Evolutionary conservation across 495 filamentous ascomycete genomes (phyloP).

Genomic region (Aspergillus cavernicola): DNA sequence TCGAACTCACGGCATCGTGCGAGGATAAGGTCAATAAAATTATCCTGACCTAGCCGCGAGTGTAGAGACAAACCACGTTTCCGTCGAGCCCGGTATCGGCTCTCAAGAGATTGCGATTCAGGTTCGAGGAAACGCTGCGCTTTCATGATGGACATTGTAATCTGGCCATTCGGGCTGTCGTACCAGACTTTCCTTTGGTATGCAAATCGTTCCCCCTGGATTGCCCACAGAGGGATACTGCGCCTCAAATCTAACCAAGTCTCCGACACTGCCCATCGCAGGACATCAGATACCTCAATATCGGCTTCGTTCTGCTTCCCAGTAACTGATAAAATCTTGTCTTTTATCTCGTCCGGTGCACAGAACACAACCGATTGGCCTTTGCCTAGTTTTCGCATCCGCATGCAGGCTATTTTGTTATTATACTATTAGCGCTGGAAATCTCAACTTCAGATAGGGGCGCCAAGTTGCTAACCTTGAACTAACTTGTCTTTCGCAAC

Average conservation of each 20-base stretch:
- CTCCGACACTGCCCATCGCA: conserved; percentile 57
- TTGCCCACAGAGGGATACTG: conserved; percentile 56
- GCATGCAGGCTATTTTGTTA: conserved; percentile 54
- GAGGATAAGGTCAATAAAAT: conserved; percentile 14
- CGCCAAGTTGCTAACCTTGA: conserved; percentile 58
- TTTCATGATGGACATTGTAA: conserved; percentile 16
- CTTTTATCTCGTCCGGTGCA: conserved; percentile 47
- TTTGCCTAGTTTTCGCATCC: conserved; percentile 58
- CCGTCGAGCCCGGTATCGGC: conserved; percentile 30
- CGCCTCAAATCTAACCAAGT: conserved; percentile 46
- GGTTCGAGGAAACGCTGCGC: conserved; percentile 46
- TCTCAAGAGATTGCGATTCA: conserved; percentile 44
- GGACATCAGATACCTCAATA: conserved; percentile 46
- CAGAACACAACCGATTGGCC: conserved; percentile 62
- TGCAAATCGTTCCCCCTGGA: conserved; percentile 50
- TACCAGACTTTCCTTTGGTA: conserved; percentile 22
- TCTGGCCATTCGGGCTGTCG: background rate
- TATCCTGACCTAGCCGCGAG: background rate
- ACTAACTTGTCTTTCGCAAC: conserved; percentile 68
- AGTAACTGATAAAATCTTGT: conserved; percentile 41
- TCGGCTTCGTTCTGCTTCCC: background rate
- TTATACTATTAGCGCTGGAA: background rate
- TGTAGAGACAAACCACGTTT: background rate
- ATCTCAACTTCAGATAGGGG: background rate
- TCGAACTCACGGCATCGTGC: conserved; percentile 44